Conservation (phyloP, 441 rosid species). For the Kokia cookei region DNA sequence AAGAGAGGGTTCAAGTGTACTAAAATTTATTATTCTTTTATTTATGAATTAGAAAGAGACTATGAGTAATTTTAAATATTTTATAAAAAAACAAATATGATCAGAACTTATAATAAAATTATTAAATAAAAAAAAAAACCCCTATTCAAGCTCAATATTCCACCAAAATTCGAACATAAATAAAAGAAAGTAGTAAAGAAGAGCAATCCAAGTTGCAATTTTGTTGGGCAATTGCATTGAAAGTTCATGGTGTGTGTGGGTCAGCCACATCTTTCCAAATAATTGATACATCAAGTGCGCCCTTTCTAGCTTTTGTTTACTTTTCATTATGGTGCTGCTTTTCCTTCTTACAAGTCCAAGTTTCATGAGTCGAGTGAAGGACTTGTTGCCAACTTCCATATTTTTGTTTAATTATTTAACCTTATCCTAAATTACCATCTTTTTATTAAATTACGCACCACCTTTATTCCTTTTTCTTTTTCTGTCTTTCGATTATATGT, state of each 20-base stretch:
- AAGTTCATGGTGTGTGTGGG: neutral
- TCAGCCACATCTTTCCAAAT: neutral
- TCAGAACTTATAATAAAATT: too few species aligned
- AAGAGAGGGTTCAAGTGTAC: too few species aligned
- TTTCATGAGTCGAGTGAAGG: neutral
- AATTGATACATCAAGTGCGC: neutral
- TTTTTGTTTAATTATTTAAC: neutral
- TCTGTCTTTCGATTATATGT: neutral
- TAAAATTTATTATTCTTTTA: too few species aligned
- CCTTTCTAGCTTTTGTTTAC: neutral
- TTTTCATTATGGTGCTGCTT: neutral
- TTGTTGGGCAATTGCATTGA: neutral
- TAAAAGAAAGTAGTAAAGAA: neutral
- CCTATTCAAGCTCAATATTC: too few species aligned
- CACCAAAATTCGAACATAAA: too few species aligned
- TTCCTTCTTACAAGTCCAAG: neutral
- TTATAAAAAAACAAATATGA: too few species aligned
- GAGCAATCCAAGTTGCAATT: neutral
- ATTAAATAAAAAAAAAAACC: too few species aligned
- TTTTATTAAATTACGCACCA: too few species aligned
- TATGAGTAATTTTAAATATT: too few species aligned
- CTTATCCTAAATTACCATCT: too few species aligned
- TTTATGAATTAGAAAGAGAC: too few species aligned
- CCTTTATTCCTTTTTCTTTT: too few species aligned
- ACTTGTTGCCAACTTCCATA: neutral